A percentile compares a stretch with the other conserved stretches of the same genome.
Evolutionary conservation across 345 rosid genomes (phyloP).

Genomic region (Gossypium anomalum): DNA sequence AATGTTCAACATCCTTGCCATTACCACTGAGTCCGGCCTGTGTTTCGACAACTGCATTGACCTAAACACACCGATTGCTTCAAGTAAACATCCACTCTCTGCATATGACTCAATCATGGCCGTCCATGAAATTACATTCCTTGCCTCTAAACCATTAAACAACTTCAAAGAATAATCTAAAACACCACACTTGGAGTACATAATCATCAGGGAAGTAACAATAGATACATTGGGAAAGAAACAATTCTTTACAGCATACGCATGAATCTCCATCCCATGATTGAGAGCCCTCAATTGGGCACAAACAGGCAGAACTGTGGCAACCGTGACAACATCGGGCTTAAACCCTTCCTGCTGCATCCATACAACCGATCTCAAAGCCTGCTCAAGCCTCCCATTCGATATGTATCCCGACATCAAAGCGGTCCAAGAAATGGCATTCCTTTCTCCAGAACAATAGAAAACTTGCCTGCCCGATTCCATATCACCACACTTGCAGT

Average conservation of each 20-base stretch:
- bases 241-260: conserved; percentile 63
- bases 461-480: conserved; percentile 63
- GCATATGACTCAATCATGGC: conserved; percentile 63
- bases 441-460: conserved; percentile 58
- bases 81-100: conserved; percentile 32
- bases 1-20: conserved; percentile 55
- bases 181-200: conserved; percentile 75
- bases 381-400: conserved; percentile 74
- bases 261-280: conserved; percentile 82
- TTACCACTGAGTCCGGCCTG: conserved; percentile 66
- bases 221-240: conserved; percentile 74
- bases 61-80: conserved; percentile 48
- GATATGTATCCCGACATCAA: conserved; percentile 75
- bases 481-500: conserved; percentile 81
- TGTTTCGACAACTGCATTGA: conserved; percentile 65
- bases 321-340: conserved; percentile 76
- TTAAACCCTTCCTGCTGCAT: conserved; percentile 87
- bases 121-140: conserved; percentile 70
- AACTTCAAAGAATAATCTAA: conserved; percentile 46
- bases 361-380: conserved; percentile 81
- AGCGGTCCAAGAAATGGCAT: conserved; percentile 80
- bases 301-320: conserved; percentile 80
- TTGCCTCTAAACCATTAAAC: conserved; percentile 48
- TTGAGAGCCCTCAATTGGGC: conserved; percentile 52
- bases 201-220: conserved; percentile 63